Evolutionary conservation across 2,329 filamentous ascomycete species (phyloP).

Genomic region (Penicillium paneum): DNA sequence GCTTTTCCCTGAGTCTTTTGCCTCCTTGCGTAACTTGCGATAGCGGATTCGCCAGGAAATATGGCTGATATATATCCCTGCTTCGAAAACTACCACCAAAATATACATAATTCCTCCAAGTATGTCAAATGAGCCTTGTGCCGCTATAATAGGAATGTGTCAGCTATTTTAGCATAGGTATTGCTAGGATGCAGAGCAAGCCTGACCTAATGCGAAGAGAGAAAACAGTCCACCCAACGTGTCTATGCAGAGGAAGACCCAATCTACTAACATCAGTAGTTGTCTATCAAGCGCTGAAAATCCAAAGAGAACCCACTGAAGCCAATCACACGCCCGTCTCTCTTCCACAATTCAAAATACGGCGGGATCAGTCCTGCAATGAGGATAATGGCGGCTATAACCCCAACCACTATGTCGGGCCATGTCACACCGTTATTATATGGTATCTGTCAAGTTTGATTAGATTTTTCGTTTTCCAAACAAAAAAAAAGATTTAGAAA

Average conservation of each 20-base stretch:
- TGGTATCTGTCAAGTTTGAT: conserved; percentile 38
- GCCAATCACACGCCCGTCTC: conserved; percentile 59
- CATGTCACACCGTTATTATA: conserved; percentile 54
- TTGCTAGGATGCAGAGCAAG: not conserved
- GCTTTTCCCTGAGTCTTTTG: conserved; percentile 51
- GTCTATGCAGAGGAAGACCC: conserved; percentile 59
- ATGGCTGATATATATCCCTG: conserved; percentile 60
- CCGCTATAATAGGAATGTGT: conserved; percentile 42
- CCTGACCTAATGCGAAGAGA: conserved; percentile 57
- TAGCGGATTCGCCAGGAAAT: conserved; percentile 58
- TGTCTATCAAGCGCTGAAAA: not conserved
- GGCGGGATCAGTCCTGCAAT: conserved; percentile 57
- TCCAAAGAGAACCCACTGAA: conserved; percentile 46
- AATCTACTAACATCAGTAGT: conserved; percentile 38
- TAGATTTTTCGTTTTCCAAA: not conserved
- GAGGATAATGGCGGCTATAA: conserved; percentile 57
- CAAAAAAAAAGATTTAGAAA: not conserved
- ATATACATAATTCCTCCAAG: conserved; percentile 61
- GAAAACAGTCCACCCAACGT: conserved; percentile 62
- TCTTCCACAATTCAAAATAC: conserved; percentile 61
- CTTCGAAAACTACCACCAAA: conserved; percentile 57
- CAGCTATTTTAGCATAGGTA: not conserved
- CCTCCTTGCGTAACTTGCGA: conserved; percentile 51
- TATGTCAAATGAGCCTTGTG: conserved; percentile 60
- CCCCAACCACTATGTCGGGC: conserved; percentile 56